phyloP scores from a whole-genome alignment of 2,329 filamentous ascomycete genomes.

The Didymella pomorum region DNA sequence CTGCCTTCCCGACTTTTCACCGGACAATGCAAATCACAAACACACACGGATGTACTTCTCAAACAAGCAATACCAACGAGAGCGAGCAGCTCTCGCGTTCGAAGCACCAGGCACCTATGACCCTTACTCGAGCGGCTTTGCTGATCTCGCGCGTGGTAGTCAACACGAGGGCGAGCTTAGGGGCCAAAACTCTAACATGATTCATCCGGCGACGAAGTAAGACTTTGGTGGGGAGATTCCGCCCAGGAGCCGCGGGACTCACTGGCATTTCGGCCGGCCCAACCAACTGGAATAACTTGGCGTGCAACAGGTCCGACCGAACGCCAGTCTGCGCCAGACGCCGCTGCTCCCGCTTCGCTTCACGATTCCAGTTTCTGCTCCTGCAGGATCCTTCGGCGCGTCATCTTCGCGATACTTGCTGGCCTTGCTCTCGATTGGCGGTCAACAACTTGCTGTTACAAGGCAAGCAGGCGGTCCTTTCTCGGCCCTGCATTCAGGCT shows the following conservation, averaged over 20 bases:
- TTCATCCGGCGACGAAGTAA: slow-evolving; percentile 1
- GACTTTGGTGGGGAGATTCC: slow-evolving; percentile 4
- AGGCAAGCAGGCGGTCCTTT: slow-evolving; percentile 12
- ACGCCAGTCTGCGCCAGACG: slow-evolving; percentile 10
- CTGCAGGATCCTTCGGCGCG: slow-evolving; percentile 21
- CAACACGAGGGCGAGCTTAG: background rate
- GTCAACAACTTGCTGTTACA: slow-evolving; percentile 4
- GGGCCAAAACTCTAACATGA: slow-evolving; percentile 17
- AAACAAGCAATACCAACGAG: slow-evolving; percentile 2
- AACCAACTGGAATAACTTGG: slow-evolving; percentile 7
- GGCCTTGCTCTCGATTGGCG: slow-evolving; percentile 5
- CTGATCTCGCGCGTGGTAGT: slow-evolving; percentile 5
- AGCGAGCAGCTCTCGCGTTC: slow-evolving; percentile 7
- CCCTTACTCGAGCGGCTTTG: slow-evolving; percentile 7
- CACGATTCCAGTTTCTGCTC: slow-evolving; percentile 12
- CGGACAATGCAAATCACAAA: background rate
- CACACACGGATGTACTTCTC: slow-evolving; percentile 5
- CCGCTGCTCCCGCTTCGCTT: slow-evolving; percentile 21
- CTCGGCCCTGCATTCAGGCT: slow-evolving; percentile 12
- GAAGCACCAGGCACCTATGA: background rate
- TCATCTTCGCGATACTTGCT: slow-evolving; percentile 19
- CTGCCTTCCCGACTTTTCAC: background rate
- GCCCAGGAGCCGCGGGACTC: slow-evolving; percentile 3
- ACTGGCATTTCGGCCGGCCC: slow-evolving; percentile 10
- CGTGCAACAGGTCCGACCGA: slow-evolving; percentile 11